Evolutionary conservation across 257 asterid genomes (phyloP).

Genomic region (Thymus mandschuricus): DNA sequence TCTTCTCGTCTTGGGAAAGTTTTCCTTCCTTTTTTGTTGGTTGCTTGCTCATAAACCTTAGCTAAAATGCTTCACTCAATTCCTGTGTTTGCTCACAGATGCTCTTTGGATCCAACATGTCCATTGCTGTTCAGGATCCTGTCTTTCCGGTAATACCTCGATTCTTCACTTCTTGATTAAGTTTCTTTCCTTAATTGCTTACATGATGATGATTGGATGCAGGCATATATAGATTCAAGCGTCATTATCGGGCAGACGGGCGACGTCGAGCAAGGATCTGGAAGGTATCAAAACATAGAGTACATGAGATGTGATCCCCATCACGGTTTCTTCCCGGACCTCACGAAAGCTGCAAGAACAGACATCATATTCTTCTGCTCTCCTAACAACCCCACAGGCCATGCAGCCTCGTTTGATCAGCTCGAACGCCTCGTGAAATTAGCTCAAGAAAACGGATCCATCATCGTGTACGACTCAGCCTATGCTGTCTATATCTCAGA

Average conservation of each 20-base stretch:
- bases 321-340: conserved; percentile 74
- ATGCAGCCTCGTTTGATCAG: conserved; percentile 71
- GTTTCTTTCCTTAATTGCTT: not conserved
- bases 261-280: conserved; percentile 51
- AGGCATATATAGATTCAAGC: conserved; percentile 88
- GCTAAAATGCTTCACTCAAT: not conserved
- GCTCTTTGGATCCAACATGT: conserved; percentile 77
- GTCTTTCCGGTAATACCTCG: conserved; percentile 65
- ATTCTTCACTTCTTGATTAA: conserved; percentile 11
- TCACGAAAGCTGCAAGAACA: conserved; percentile 54
- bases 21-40: not conserved
- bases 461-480: conserved; percentile 80
- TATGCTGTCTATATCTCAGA: conserved; percentile 68
- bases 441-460: conserved; percentile 74
- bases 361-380: conserved; percentile 87
- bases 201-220: conserved; percentile 24
- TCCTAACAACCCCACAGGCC: conserved; percentile 92
- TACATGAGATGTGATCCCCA: conserved; percentile 75
- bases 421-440: conserved; percentile 61
- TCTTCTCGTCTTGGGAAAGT: not conserved
- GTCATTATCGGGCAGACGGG: conserved; percentile 85
- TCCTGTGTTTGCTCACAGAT: conserved; percentile 49
- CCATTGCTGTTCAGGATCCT: conserved; percentile 86
- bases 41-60: not conserved
- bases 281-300: conserved; percentile 58